phyloP scores from a whole-genome alignment of 331 rosid genomes.

The Arachis monticola region DNA sequence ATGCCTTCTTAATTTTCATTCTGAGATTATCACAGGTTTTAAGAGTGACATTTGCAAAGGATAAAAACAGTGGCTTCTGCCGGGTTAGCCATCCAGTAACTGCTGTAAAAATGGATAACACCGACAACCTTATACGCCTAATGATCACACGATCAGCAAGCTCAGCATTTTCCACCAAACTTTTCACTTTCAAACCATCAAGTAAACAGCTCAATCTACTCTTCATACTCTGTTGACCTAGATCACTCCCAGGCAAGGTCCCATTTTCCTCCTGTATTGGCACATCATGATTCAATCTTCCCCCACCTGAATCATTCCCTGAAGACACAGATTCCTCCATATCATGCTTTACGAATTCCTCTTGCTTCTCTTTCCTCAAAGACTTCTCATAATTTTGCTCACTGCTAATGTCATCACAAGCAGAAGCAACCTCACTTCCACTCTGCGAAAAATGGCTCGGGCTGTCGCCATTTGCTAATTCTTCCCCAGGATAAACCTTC shows the following conservation, averaged over 20 bases:
- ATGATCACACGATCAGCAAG: slow-evolving; percentile 56
- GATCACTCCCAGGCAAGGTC: slow-evolving; percentile 43
- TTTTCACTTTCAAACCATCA: slow-evolving; percentile 55
- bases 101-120: slow-evolving; percentile 46
- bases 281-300: slow-evolving; percentile 45
- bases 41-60: slow-evolving; percentile 43
- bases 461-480: slow-evolving; percentile 49
- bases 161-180: slow-evolving; percentile 53
- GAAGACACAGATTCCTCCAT: slow-evolving; percentile 46
- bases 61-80: slow-evolving; percentile 59
- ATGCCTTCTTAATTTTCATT: slow-evolving; percentile 63
- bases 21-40: slow-evolving; percentile 46
- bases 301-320: slow-evolving; percentile 48
- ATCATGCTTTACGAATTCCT: slow-evolving; percentile 43
- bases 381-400: slow-evolving; percentile 42
- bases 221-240: slow-evolving; percentile 48
- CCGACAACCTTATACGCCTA: slow-evolving; percentile 52
- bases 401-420: slow-evolving; percentile 47
- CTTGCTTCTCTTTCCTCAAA: slow-evolving; percentile 65
- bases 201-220: slow-evolving; percentile 51
- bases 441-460: slow-evolving; percentile 45
- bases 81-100: slow-evolving; percentile 63
- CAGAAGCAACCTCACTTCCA: slow-evolving; percentile 42
- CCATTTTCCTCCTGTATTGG: slow-evolving; percentile 55
- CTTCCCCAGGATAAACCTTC: slow-evolving; percentile 74